Evolutionary conservation across 2,329 filamentous ascomycete genomes (phyloP).

Genomic region (Fusarium pilosicola): DNA sequence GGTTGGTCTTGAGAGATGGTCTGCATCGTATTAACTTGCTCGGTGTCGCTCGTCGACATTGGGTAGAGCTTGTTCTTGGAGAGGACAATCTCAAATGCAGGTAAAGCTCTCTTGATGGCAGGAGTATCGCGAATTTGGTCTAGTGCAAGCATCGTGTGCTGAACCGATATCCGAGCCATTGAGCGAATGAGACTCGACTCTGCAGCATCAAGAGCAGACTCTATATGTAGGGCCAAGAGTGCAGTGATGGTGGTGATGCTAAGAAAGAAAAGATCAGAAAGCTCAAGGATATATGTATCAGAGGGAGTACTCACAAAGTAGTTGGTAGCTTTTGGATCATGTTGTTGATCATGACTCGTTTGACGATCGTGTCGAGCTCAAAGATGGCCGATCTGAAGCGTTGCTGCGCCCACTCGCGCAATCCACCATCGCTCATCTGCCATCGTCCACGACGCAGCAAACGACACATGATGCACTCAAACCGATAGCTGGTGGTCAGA

Average conservation of each 20-base stretch:
- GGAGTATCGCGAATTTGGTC: background rate
- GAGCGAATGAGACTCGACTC: background rate
- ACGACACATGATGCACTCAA: slow-evolving; percentile 30
- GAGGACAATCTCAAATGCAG: slow-evolving; percentile 10
- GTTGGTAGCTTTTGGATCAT: slow-evolving; percentile 1
- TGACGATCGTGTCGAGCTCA: slow-evolving; percentile 21
- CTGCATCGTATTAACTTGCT: accelerated
- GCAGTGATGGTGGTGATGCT: slow-evolving; percentile 12
- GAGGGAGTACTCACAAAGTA: background rate
- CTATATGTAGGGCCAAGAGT: background rate
- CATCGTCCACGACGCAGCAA: slow-evolving; percentile 13
- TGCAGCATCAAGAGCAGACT: background rate
- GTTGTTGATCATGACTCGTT: slow-evolving; percentile 9
- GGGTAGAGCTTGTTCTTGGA: slow-evolving; percentile 9
- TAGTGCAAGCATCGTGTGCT: slow-evolving; percentile 5
- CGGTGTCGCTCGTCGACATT: background rate
- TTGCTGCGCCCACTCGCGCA: slow-evolving; percentile 21
- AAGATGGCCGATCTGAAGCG: slow-evolving; percentile 13
- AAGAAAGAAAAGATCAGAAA: background rate
- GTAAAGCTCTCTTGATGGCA: slow-evolving; percentile 6
- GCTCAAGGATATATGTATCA: accelerated
- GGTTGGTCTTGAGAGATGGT: background rate
- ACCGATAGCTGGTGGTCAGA: slow-evolving; percentile 19
- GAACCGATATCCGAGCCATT: slow-evolving; percentile 11
- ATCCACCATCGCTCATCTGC: background rate